Evolutionary conservation across 805 yeast species (phyloP).

Genomic region (Saccharomycopsis oosterbeekiorum): DNA sequence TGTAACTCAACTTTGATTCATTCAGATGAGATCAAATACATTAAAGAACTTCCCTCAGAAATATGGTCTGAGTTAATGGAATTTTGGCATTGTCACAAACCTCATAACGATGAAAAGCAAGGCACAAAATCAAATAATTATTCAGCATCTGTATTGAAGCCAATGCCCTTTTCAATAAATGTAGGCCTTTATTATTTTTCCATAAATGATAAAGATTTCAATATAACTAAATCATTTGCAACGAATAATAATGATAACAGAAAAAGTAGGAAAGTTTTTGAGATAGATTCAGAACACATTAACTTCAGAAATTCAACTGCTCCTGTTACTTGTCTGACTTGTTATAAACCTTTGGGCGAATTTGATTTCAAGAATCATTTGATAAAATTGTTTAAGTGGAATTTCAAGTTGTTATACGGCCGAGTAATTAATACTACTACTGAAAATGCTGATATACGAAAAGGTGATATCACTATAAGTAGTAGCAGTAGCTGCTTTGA

Average conservation of each 20-base stretch:
- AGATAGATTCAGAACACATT: slow-evolving; percentile 14
- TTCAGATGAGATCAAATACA: slow-evolving; percentile 25
- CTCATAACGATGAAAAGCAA: slow-evolving; percentile 25
- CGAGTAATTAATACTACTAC: background rate
- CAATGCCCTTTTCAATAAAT: slow-evolving; percentile 33
- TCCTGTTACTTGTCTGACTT: slow-evolving; percentile 28
- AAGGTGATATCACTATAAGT: background rate
- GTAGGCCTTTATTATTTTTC: slow-evolving; percentile 52
- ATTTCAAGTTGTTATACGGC: slow-evolving; percentile 27
- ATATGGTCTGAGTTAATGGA: slow-evolving; percentile 94
- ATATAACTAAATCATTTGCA: background rate
- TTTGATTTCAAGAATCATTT: slow-evolving; percentile 26
- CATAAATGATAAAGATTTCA: slow-evolving; percentile 23
- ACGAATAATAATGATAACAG: slow-evolving; percentile 12
- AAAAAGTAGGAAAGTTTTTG: background rate
- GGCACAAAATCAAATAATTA: slow-evolving; percentile 25
- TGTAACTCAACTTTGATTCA: slow-evolving; percentile 28
- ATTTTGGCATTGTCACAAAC: slow-evolving; percentile 95
- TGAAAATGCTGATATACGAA: background rate
- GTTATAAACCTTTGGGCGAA: slow-evolving; percentile 34
- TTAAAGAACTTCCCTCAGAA: slow-evolving; percentile 78
- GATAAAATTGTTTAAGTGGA: slow-evolving; percentile 49
- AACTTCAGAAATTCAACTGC: slow-evolving; percentile 13
- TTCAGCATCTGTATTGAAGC: slow-evolving; percentile 31
- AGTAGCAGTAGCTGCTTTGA: background rate